phyloP scores from a whole-genome alignment of 805 yeast species.

The Lipomyces sp. region DNA sequence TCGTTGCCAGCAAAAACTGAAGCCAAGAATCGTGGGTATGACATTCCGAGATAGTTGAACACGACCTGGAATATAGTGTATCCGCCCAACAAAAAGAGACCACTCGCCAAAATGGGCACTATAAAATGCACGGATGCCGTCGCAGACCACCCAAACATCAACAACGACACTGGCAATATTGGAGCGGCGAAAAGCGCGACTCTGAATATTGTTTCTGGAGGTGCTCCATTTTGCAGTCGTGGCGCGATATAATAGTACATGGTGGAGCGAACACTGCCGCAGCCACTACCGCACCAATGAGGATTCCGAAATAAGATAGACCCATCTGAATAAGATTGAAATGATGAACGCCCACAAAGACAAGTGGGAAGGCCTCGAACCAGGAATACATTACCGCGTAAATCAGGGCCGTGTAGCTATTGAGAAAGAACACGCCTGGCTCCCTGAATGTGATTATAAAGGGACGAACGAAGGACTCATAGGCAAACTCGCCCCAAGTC shows the following conservation, averaged over 20 bases:
- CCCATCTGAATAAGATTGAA: slow-evolving; percentile 58
- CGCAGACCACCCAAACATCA: slow-evolving; percentile 59
- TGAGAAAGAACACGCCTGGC: slow-evolving; percentile 61
- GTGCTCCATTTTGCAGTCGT: slow-evolving; percentile 26
- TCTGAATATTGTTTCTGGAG: slow-evolving; percentile 23
- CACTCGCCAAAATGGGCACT: slow-evolving; percentile 54
- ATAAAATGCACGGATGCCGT: slow-evolving; percentile 54
- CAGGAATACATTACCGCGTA: slow-evolving; percentile 61
- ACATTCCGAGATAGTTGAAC: slow-evolving; percentile 55
- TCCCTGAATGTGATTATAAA: slow-evolving; percentile 55
- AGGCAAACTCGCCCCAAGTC: slow-evolving; percentile 28
- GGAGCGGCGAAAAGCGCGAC: slow-evolving; percentile 23
- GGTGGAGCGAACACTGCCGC: slow-evolving; percentile 33
- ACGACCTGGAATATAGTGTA: slow-evolving; percentile 58
- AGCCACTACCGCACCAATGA: slow-evolving; percentile 54
- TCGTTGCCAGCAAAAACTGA: slow-evolving; percentile 65
- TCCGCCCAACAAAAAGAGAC: slow-evolving; percentile 49
- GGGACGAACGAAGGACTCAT: slow-evolving; percentile 47
- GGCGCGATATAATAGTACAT: slow-evolving; percentile 21
- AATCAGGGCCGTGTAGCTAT: slow-evolving; percentile 56
- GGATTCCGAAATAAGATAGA: slow-evolving; percentile 53
- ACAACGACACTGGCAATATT: slow-evolving; percentile 51
- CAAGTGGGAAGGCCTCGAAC: slow-evolving; percentile 67
- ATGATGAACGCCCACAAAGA: slow-evolving; percentile 52
- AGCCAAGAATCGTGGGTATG: slow-evolving; percentile 57